Base-by-base conservation (phyloP, 1,284 basidiomycete genomes). In the Microbotryum saponariae region DNA sequence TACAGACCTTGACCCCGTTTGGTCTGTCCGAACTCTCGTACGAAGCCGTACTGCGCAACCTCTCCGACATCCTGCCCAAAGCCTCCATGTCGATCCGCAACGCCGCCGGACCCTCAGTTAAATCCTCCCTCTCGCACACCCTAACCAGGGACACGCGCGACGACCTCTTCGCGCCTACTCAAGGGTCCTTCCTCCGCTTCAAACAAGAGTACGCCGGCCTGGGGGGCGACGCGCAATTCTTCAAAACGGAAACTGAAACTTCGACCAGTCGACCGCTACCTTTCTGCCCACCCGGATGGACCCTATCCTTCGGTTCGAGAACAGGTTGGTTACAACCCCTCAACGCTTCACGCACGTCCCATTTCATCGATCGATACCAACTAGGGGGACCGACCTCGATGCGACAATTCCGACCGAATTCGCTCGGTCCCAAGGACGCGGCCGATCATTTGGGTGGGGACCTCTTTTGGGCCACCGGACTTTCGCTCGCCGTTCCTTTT, bases 301-400 rank as follows among this genome's bases (percentile, higher is more conserved):
- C 82, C 2, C 54, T 86, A 25, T 87, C 87, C 0, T 74, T 88
- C 6, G 81, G 29, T 18, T 29, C 53, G 2, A 18, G 48, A 23
- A 27, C 20, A 7, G 48, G 48, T 21, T 51, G 84, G 3, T 80
- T 82, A 5, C 81, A 83, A 21, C 79, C 82, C 42, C 72, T 87
- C 6, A 72, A 42, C 37, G 74, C 7, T 73, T 75, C 18, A 18
- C 78, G 52, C 44, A 58, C 67, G 9, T 71, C 82, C 29, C 80
- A 81, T 55, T 87, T 89, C 73, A 83, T 82, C 44, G 96, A 99
- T 76, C 83, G 91, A 6, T 94, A 93, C 74, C 92, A 94, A 70
- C 81, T 97, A 0, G 96, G 94, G 31, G 96, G 94, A 0, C 92
- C 96, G 0, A 85, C 87, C n/a, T 89, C 84, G 54, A 80, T 98